Conservation (phyloP, 179 eudicot species). For the Silene vulgaris region DNA sequence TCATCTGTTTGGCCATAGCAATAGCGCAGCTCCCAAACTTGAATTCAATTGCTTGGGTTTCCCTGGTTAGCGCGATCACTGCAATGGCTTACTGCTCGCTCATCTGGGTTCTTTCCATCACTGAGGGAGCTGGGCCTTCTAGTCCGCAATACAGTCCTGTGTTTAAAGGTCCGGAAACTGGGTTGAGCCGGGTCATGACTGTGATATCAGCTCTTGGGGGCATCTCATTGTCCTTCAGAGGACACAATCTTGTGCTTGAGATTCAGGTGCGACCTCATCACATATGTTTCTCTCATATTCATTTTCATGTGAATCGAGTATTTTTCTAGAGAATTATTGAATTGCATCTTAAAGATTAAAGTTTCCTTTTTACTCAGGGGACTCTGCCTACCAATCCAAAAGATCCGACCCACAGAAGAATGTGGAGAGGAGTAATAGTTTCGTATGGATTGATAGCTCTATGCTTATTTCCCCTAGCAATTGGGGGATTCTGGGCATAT, state of each 20-base stretch:
- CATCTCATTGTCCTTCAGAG: constrained; percentile 50
- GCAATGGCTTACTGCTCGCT: constrained; percentile 38
- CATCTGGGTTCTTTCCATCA: constrained; percentile 37
- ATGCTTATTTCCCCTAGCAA: constrained; percentile 24
- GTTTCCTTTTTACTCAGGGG: constrained; percentile 13
- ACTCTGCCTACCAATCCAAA: constrained; percentile 23
- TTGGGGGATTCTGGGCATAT: constrained; percentile 24
- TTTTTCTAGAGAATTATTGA: not conserved
- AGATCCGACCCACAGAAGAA: constrained; percentile 20
- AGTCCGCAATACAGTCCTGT: not conserved
- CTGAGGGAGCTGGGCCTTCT: constrained; percentile 20
- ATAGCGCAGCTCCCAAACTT: constrained; percentile 44
- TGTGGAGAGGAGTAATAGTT: constrained; percentile 26
- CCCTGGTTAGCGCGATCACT: constrained; percentile 41
- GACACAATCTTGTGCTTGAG: constrained; percentile 66
- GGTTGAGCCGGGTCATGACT: not conserved
- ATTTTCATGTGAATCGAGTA: not conserved
- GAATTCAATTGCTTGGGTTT: constrained; percentile 44
- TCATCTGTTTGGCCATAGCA: constrained; percentile 24
- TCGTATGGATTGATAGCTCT: constrained; percentile 22
- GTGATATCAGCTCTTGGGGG: constrained; percentile 38
- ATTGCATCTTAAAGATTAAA: not conserved
- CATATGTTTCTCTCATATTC: not conserved
- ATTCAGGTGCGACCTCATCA: constrained; percentile 37
- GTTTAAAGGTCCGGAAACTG: not conserved